These are phyloP conservation scores for Trichoderma koningiopsis DNA, from an alignment of 2,329 filamentous ascomycete genomes.

Conservation along the genomic window DNA sequence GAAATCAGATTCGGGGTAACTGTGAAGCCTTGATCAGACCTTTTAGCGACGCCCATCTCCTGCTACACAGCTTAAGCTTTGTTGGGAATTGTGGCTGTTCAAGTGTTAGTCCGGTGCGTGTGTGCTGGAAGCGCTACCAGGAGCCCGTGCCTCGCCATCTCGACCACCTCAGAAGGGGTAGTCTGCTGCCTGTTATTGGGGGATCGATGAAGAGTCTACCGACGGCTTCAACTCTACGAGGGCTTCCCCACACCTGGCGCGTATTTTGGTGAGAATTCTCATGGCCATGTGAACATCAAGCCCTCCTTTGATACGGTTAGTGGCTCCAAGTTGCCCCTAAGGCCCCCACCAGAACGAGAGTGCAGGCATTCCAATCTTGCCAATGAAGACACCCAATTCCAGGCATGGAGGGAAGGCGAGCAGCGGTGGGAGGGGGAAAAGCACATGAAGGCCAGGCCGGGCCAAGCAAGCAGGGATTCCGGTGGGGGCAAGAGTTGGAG, in stretches of 20 bases:
- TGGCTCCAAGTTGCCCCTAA: slow-evolving; percentile 18
- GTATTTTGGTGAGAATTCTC: slow-evolving; percentile 21
- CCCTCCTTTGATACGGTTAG: slow-evolving; percentile 9
- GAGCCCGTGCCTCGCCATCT: background rate
- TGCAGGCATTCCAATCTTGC: slow-evolving; percentile 16
- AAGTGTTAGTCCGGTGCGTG: background rate
- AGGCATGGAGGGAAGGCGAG: background rate
- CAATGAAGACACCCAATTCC: background rate
- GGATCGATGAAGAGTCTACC: background rate
- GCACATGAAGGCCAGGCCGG: background rate
- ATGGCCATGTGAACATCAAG: slow-evolving; percentile 22
- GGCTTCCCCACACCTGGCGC: background rate
- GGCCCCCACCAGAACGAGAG: slow-evolving; percentile 1
- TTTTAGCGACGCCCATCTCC: background rate
- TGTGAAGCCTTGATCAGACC: background rate
- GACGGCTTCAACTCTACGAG: background rate
- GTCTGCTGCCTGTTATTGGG: background rate
- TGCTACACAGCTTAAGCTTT: slow-evolving; percentile 10
- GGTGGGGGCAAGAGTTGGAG: slow-evolving; percentile 9
- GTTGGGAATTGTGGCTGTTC: slow-evolving; percentile 13
- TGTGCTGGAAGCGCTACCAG: background rate
- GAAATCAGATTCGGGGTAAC: slow-evolving; percentile 17
- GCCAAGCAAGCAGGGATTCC: background rate
- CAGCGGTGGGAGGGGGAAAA: slow-evolving; percentile 10
- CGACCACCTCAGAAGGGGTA: background rate